A percentile compares a stretch with the other conserved stretches of the same genome.
Conservation (phyloP, 2,329 filamentous ascomycete species). For the Dactylonectria estremocensis region DNA sequence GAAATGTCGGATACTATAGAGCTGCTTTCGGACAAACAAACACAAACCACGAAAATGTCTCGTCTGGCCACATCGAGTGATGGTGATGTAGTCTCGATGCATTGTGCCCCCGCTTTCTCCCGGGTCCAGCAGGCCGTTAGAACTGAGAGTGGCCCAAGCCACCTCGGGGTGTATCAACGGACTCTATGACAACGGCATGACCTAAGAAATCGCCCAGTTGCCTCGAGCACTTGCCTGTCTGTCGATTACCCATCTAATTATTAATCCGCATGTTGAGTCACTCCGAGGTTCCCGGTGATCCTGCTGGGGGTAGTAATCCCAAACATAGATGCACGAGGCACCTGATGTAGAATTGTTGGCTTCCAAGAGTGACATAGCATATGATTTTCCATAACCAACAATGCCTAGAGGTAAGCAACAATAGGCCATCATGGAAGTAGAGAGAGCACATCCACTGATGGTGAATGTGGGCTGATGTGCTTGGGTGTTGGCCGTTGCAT, state of each 20-base stretch:
- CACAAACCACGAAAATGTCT: slow-evolving; percentile 11
- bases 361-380: background rate
- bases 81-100: background rate
- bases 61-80: background rate
- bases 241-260: background rate
- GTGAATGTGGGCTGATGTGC: background rate
- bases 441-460: background rate
- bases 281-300: background rate
- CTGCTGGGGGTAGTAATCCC: background rate
- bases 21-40: slow-evolving; percentile 1
- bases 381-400: background rate
- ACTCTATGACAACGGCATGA: background rate
- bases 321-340: background rate
- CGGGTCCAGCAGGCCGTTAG: background rate
- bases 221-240: too few relatives aligned
- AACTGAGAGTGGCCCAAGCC: background rate
- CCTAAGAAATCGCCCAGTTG: background rate
- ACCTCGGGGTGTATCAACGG: too few relatives aligned
- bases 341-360: background rate
- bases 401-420: background rate
- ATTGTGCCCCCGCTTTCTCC: background rate
- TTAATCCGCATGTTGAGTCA: background rate
- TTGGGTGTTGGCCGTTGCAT: background rate
- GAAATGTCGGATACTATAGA: background rate
- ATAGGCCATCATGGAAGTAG: background rate